Base-by-base conservation (phyloP, 139 green algal genomes). In the Asterochloris sp. region DNA sequence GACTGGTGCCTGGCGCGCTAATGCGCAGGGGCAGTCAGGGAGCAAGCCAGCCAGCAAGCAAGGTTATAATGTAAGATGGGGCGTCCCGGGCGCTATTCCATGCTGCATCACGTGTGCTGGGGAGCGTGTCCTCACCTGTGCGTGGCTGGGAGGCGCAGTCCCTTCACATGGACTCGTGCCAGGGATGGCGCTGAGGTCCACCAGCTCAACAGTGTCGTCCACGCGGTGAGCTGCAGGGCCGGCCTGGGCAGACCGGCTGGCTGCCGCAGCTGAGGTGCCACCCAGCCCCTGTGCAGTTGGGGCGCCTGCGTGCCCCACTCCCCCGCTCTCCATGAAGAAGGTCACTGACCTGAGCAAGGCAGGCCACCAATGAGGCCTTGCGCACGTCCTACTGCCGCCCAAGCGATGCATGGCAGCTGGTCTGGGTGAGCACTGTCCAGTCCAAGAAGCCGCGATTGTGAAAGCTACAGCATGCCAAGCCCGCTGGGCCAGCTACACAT, bases 321-420 rank as follows among this genome's bases (percentile, higher is more conserved):
- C 76, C 23, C 78, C 83, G 12, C 67, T 78, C n/a, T 87, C 84
- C n/a, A 90, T 64, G 26, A 84, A 88, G 27, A 87, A 88, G 61
- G 79, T 80, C 76, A 80, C 76, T 21, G 76, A 80, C 38, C 38
- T 54, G 38, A 54, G 38, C 38, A 54, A 54, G 38, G 38, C 38
- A 54, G 38, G 38, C 38, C 38, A 54, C 38, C 38, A 54, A 54
- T 54, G 4, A 54, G 38, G 38, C 38, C 38, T 54, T 54, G 38
- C 38, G 38, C 38, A 54, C 4, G 38, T 54, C 38, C 38, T 6
- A 54, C 38, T 54, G 38, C 38, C 4, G 38, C 38, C 38, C 38
- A 54, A 6, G 38, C 38, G 6, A 54, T 54, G 38, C 38, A 54
- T 54, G 38, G 38, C 38, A 54, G 38, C 38, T 54, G 38, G 38